Evolutionary conservation across 139 green algal genomes (phyloP).

Genomic region (Picochlorum sp.): DNA sequence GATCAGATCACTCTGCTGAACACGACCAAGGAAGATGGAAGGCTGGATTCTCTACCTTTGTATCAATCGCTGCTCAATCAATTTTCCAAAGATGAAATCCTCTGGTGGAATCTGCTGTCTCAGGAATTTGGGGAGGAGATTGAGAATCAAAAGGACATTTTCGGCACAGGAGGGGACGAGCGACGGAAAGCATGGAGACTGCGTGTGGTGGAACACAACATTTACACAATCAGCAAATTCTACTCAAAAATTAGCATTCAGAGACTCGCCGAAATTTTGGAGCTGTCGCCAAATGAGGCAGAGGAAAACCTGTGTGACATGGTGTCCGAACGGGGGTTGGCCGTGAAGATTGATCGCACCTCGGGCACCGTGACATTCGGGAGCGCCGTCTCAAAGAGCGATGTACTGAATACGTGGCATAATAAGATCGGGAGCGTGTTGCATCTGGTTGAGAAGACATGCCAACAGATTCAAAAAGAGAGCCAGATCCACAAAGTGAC

Average conservation of each 20-base stretch:
- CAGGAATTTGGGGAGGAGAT: constrained; percentile 60
- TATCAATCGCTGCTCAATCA: constrained; percentile 77
- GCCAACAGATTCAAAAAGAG: constrained; percentile 90
- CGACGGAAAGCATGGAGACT: constrained; percentile 36
- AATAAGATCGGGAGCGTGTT: constrained; percentile 74
- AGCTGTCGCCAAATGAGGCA: constrained; percentile 62
- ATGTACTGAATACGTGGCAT: constrained; percentile 75
- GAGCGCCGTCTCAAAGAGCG: constrained; percentile 31
- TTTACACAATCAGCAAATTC: constrained; percentile 82
- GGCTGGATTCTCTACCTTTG: constrained; percentile 67
- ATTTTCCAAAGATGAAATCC: constrained; percentile 77
- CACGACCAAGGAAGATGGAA: constrained; percentile 59
- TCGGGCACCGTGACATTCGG: constrained; percentile 77
- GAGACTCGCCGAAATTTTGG: constrained; percentile 79
- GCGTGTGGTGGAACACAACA: constrained; percentile 89
- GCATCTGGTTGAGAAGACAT: constrained; percentile 80
- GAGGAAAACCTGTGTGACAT: constrained; percentile 88
- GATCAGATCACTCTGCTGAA: constrained; percentile 81
- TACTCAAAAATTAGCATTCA: constrained; percentile 66
- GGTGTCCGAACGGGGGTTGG: constrained; percentile 71
- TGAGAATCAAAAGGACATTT: constrained; percentile 41
- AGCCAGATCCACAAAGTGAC: constrained; percentile 78
- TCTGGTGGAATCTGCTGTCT: constrained; percentile 71
- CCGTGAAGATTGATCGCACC: constrained; percentile 88
- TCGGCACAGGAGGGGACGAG: constrained; percentile 30